Percentiles rank a stretch among this genome's conserved stretches.
These are phyloP conservation scores for Linderniella brevidens DNA, from an alignment of 257 asterid species.

Conservation along the genomic window DNA sequence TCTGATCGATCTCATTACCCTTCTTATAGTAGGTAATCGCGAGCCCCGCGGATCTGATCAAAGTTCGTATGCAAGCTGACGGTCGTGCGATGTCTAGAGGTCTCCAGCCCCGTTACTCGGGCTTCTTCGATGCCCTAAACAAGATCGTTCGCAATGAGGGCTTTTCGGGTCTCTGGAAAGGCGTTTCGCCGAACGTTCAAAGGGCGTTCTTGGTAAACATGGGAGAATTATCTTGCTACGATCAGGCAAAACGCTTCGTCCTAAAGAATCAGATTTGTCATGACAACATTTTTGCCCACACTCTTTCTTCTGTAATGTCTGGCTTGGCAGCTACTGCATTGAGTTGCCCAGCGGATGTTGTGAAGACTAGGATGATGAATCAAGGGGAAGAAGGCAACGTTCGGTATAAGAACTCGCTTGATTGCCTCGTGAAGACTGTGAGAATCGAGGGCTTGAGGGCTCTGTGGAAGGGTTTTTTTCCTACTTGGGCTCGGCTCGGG, in stretches of 20 bases:
- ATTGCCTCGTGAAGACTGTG: constrained; percentile 59
- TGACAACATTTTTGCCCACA: constrained; percentile 71
- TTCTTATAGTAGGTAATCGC: constrained; percentile 52
- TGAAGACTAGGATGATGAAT: constrained; percentile 26
- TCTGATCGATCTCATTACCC: constrained; percentile 7
- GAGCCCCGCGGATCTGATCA: constrained; percentile 88
- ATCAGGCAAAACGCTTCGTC: constrained; percentile 55
- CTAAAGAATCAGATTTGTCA: constrained; percentile 31
- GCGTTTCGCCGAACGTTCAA: constrained; percentile 60
- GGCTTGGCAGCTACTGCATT: neutral
- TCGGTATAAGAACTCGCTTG: constrained; percentile 40
- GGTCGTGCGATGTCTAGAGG: constrained; percentile 32
- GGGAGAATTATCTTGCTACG: constrained; percentile 90
- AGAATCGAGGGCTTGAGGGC: constrained; percentile 66
- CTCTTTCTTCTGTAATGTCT: constrained; percentile 40
- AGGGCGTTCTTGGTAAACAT: constrained; percentile 78
- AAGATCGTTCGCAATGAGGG: constrained; percentile 51
- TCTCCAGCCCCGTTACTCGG: constrained; percentile 36
- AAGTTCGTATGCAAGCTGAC: constrained; percentile 90
- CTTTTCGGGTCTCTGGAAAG: constrained; percentile 63
- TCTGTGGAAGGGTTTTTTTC: constrained; percentile 77
- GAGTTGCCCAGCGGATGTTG: neutral
- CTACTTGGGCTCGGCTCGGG: constrained; percentile 94
- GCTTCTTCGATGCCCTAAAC: constrained; percentile 50
- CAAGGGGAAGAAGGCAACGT: constrained; percentile 19